Conservation (phyloP, 2,329 filamentous ascomycete species). For the Talaromyces islandicus region DNA sequence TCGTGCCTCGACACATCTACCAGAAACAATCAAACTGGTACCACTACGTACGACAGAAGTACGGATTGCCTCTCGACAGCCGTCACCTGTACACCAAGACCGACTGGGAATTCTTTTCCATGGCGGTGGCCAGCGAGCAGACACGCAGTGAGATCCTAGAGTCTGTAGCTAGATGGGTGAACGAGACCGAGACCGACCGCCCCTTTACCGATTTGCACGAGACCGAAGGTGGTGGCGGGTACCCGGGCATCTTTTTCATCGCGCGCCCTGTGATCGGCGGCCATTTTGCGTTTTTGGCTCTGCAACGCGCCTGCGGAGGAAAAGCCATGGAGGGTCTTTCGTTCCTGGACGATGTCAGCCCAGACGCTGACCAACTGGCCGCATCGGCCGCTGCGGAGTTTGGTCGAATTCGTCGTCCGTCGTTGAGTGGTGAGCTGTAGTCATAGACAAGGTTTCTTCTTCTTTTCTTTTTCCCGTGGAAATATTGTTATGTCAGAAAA, state of each 20-base stretch:
- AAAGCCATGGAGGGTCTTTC: slow-evolving; percentile 54
- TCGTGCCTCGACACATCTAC: slow-evolving; percentile 73
- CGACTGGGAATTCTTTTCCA: slow-evolving; percentile 87
- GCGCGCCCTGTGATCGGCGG: slow-evolving; percentile 78
- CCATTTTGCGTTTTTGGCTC: slow-evolving; percentile 78
- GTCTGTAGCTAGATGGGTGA: slow-evolving; percentile 72
- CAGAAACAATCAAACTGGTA: slow-evolving; percentile 78
- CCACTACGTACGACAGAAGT: slow-evolving; percentile 68
- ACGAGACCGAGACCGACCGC: slow-evolving; percentile 70
- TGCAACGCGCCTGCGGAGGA: slow-evolving; percentile 72
- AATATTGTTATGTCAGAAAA: not conserved
- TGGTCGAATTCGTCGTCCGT: slow-evolving; percentile 4
- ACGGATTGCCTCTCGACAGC: slow-evolving; percentile 75
- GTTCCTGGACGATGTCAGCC: slow-evolving; percentile 36
- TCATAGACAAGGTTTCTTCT: too few species aligned
- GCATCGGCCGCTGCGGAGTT: slow-evolving; percentile 20
- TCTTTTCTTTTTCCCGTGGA: too few species aligned
- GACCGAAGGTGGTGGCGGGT: slow-evolving; percentile 70
- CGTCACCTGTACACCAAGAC: slow-evolving; percentile 81
- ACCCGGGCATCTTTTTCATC: slow-evolving; percentile 69
- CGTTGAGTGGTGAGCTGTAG: slow-evolving; percentile 7
- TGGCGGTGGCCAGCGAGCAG: slow-evolving; percentile 64
- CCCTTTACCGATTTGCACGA: slow-evolving; percentile 79
- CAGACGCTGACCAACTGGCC: slow-evolving; percentile 16
- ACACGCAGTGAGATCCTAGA: slow-evolving; percentile 68